Evolutionary conservation across 495 filamentous ascomycete genomes (phyloP).

Genomic region (Paragyromitra xinjiangensis): DNA sequence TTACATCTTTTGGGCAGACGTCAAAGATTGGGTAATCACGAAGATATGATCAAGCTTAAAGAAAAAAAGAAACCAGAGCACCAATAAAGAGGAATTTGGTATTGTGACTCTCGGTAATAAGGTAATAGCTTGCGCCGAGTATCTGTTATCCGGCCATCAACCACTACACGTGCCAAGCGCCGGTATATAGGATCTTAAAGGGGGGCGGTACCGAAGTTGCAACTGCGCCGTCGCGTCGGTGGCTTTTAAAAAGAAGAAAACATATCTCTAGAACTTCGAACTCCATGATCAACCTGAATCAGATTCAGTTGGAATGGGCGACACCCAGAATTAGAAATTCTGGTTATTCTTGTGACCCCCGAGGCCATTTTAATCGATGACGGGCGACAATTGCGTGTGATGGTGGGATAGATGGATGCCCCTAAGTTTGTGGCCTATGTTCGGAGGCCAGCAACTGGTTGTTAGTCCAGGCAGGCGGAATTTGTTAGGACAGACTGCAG

Average conservation of each 20-base stretch:
- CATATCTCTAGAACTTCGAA: not conserved
- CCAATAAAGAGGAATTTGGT: not conserved
- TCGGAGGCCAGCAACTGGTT: not conserved
- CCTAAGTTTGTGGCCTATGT: slow-evolving; percentile 15
- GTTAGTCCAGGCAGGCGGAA: not conserved
- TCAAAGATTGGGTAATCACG: not conserved
- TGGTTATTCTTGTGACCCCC: slow-evolving; percentile 5
- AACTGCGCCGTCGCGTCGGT: slow-evolving; percentile 6
- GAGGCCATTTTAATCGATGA: not conserved
- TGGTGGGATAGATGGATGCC: not conserved
- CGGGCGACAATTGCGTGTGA: not conserved
- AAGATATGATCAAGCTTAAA: not conserved
- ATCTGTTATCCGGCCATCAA: slow-evolving; percentile 14
- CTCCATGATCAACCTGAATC: not conserved
- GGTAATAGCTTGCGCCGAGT: slow-evolving; percentile 1
- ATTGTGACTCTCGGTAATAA: slow-evolving; percentile 3
- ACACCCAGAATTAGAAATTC: slow-evolving; percentile 2
- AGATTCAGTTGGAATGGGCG: slow-evolving; percentile 8
- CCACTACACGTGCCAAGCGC: not conserved
- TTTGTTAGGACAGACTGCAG: not conserved
- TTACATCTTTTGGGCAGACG: not conserved
- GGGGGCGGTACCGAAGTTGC: slow-evolving; percentile 15
- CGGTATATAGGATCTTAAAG: slow-evolving; percentile 6
- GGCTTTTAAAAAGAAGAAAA: slow-evolving; percentile 3
- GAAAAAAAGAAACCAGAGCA: not conserved